phyloP scores from a whole-genome alignment of 495 filamentous ascomycete species.

The Aspergillus ostianus region DNA sequence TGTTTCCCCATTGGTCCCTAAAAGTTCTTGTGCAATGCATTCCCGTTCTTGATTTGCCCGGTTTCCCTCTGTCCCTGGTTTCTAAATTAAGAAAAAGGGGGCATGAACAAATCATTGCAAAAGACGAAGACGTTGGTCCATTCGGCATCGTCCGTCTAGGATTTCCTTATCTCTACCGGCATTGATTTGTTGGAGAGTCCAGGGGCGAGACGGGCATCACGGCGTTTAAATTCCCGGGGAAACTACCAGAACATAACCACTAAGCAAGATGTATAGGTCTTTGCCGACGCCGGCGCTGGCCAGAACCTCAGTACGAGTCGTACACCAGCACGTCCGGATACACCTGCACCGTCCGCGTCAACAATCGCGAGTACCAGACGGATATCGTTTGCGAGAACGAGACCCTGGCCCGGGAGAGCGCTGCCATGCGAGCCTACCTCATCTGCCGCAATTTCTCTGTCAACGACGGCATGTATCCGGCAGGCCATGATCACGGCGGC shows the following conservation, averaged over 20 bases:
- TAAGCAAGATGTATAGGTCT: conserved; percentile 62
- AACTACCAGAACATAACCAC: conserved; percentile 14
- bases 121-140: background rate
- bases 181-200: background rate
- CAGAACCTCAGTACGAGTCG: conserved; percentile 85
- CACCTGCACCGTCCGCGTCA: conserved; percentile 90
- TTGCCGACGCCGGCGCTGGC: conserved; percentile 94
- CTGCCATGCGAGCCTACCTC: conserved; percentile 95
- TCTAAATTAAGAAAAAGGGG: background rate
- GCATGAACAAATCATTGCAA: background rate
- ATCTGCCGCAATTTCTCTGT: conserved; percentile 98
- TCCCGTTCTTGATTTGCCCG: background rate
- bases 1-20: background rate
- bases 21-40: background rate
- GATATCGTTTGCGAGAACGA: conserved; percentile 80
- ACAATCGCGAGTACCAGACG: conserved; percentile 94
- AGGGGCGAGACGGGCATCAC: background rate
- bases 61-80: background rate
- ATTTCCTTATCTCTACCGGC: background rate
- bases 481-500: conserved; percentile 67
- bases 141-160: background rate
- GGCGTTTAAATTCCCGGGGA: background rate
- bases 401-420: conserved; percentile 84
- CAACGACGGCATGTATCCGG: conserved; percentile 88
- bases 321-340: conserved; percentile 66